phyloP scores from a whole-genome alignment of 1,139 yeast species.

The Sugiyamaella xylanicola region DNA sequence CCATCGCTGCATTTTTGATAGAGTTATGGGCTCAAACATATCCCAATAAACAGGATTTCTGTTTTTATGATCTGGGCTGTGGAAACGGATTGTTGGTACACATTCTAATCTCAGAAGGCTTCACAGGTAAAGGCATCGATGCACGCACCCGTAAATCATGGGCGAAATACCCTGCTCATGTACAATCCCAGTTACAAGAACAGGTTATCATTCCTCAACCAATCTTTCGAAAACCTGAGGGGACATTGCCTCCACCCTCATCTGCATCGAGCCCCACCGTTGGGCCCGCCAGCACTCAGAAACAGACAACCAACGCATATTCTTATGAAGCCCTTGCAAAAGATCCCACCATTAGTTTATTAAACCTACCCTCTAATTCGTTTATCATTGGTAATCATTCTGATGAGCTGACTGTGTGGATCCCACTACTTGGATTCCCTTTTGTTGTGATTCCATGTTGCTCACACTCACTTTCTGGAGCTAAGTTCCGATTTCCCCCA shows the following conservation, averaged over 20 bases:
- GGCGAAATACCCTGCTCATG: conserved; percentile 66
- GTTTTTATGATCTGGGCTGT: conserved; percentile 90
- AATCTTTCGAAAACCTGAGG: conserved; percentile 39
- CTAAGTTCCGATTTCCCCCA: conserved; percentile 60
- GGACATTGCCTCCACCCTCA: no score
- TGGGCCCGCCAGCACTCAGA: no score
- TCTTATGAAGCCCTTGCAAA: conserved; percentile 44
- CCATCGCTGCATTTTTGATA: conserved; percentile 93
- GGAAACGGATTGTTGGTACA: conserved; percentile 90
- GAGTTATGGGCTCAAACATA: conserved; percentile 77
- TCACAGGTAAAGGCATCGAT: conserved; percentile 80
- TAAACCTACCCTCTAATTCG: conserved; percentile 66
- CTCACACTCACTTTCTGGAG: conserved; percentile 82
- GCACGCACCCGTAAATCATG: conserved; percentile 90
- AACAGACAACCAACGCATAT: not conserved
- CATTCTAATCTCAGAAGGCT: conserved; percentile 77
- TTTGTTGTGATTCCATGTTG: conserved; percentile 95
- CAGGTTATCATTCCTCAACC: conserved; percentile 79
- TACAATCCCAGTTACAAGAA: conserved; percentile 62
- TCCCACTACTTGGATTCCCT: conserved; percentile 83
- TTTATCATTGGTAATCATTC: conserved; percentile 94
- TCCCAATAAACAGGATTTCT: conserved; percentile 51
- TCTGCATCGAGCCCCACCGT: no score
- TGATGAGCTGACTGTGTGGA: conserved; percentile 95
- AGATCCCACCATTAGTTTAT: conserved; percentile 62